phyloP scores from a whole-genome alignment of 202 grass and related monocot species.

The Setaria italica region DNA sequence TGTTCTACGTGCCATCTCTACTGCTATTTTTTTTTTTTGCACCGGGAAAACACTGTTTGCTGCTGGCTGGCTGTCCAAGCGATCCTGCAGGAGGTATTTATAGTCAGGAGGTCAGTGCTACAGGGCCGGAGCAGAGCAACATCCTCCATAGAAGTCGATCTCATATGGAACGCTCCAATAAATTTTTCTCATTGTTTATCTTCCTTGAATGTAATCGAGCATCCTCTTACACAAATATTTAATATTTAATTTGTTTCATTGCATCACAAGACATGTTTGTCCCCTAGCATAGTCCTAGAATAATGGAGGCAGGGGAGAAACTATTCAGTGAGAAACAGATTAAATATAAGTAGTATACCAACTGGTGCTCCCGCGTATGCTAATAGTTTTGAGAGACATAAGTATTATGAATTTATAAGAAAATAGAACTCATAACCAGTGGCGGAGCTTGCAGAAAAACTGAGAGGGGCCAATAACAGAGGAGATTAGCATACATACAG shows the following conservation, averaged over 20 bases:
- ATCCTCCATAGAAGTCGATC: not conserved
- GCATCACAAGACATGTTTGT: not conserved
- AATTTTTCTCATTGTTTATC: not conserved
- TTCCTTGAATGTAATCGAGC: not conserved
- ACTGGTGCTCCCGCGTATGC: too few species aligned
- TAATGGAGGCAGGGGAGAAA: too few species aligned
- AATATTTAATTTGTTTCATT: not conserved
- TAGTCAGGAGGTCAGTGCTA: not conserved
- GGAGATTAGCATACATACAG: too few species aligned
- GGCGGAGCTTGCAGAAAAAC: too few species aligned
- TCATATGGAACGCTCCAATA: not conserved
- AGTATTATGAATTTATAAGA: too few species aligned
- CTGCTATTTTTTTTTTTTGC: not conserved
- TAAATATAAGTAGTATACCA: too few species aligned
- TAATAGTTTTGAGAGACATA: too few species aligned
- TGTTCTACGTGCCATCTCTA: conserved; percentile 32
- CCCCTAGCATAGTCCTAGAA: not conserved
- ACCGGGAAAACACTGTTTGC: not conserved
- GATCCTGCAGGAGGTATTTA: conserved; percentile 25
- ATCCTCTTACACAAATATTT: not conserved
- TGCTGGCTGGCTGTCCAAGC: not conserved
- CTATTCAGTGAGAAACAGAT: too few species aligned
- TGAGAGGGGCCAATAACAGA: too few species aligned
- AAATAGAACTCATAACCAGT: too few species aligned
- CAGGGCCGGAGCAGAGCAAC: not conserved